These are phyloP conservation scores for Solanum hybrid DNA, from an alignment of 305 asterid genomes.

Conservation along the genomic window DNA sequence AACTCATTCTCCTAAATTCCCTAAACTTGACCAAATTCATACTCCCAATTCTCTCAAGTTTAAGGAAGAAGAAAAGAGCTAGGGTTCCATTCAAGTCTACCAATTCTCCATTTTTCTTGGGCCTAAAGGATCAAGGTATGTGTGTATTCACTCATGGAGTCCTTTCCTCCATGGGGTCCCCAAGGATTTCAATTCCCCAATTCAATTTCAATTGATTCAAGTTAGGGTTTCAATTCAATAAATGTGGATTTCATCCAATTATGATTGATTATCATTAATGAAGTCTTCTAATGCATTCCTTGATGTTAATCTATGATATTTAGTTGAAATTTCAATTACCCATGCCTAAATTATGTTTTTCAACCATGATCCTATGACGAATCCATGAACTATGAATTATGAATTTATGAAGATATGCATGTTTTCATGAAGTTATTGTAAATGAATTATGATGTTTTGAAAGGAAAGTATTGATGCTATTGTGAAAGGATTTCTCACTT, in stretches of 20 bases:
- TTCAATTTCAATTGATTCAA: neutral
- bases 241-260: neutral
- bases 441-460: neutral
- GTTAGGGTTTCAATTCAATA: neutral
- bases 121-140: neutral
- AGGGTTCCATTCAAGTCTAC: neutral
- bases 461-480: neutral
- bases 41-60: neutral
- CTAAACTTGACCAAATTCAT: neutral
- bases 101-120: neutral
- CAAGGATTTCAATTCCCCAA: neutral
- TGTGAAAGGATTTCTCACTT: neutral
- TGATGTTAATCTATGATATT: neutral
- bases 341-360: neutral
- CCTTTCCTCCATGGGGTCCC: neutral
- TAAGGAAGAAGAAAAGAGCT: neutral
- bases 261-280: neutral
- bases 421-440: neutral
- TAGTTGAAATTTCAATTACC: neutral
- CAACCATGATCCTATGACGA: neutral
- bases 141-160: neutral
- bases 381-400: neutral
- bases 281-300: neutral
- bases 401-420: neutral
- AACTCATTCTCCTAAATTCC: neutral